Conservation (phyloP, 306 rosid species). For the Rubus idaeus region DNA sequence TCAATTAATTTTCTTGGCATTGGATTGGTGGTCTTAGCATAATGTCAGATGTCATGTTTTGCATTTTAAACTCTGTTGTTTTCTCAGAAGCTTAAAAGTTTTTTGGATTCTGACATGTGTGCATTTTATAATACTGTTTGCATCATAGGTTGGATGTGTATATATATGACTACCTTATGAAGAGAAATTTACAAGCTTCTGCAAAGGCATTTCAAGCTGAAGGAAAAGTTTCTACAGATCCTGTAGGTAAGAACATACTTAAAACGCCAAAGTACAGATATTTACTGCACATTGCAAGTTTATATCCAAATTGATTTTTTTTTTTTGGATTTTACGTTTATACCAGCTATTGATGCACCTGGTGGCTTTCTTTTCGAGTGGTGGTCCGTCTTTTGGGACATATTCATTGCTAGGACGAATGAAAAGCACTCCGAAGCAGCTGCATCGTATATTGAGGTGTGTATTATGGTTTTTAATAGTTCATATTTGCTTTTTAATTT, state of each 20-base stretch:
- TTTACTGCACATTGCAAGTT: conserved; percentile 5
- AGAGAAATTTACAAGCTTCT: conserved; percentile 61
- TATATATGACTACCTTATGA: conserved; percentile 63
- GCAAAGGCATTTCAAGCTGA: conserved; percentile 72
- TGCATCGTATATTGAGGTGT: conserved; percentile 56
- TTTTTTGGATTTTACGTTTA: conserved; percentile 20
- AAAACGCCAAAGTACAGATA: conserved; percentile 1
- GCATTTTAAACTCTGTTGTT: conserved; percentile 3
- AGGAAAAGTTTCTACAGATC: conserved; percentile 47
- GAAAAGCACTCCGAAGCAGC: conserved; percentile 66
- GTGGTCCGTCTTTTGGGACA: conserved; percentile 92
- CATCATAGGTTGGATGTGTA: conserved; percentile 68
- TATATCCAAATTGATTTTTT: conserved; percentile 6
- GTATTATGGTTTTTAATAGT: conserved; percentile 6
- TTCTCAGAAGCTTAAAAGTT: not conserved
- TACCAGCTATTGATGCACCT: conserved; percentile 68
- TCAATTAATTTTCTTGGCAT: not conserved
- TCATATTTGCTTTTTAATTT: not conserved
- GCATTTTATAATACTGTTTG: conserved; percentile 3
- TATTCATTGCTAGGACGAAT: conserved; percentile 54
- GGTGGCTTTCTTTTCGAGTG: conserved; percentile 82
- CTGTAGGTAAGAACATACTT: conserved; percentile 55
- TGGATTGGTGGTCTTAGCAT: conserved; percentile 3
- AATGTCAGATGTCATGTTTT: not conserved
- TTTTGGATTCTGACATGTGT: conserved; percentile 9